Conservation (phyloP, 2,329 filamentous ascomycete species). For the Phialocephala subalpina region DNA sequence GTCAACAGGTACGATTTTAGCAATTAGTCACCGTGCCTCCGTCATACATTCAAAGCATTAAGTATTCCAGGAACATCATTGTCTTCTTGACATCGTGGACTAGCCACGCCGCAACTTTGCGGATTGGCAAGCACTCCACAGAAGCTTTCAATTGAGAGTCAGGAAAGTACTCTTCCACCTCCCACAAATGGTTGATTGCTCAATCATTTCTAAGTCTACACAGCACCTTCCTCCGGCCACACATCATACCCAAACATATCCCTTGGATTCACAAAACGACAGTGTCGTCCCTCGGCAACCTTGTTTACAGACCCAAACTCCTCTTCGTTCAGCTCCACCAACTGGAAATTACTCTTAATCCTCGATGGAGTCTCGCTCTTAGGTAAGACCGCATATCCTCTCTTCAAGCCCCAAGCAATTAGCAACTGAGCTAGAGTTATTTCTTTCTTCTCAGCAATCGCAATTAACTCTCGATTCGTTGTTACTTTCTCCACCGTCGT, state of each 20-base stretch:
- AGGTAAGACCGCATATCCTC: slow-evolving; percentile 12
- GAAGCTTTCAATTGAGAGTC: not conserved
- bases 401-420: slow-evolving; percentile 15
- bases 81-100: not conserved
- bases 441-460: slow-evolving; percentile 69
- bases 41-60: not conserved
- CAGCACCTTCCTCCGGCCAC: slow-evolving; percentile 70
- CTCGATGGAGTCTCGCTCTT: slow-evolving; percentile 6
- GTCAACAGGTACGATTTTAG: not conserved
- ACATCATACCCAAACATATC: slow-evolving; percentile 78
- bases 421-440: slow-evolving; percentile 12
- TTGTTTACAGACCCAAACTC: slow-evolving; percentile 9
- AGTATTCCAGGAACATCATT: not conserved
- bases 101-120: not conserved
- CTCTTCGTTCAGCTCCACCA: slow-evolving; percentile 8
- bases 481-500: slow-evolving; percentile 70
- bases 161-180: not conserved
- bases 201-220: slow-evolving; percentile 64
- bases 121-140: not conserved
- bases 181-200: slow-evolving; percentile 67
- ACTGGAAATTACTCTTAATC: slow-evolving; percentile 12
- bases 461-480: slow-evolving; percentile 64
- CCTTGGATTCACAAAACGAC: slow-evolving; percentile 80
- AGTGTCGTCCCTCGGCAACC: slow-evolving; percentile 6
- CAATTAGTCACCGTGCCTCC: not conserved